Conservation (phyloP, 768 basidiomycete species). For the Boletus barrowsii region DNA sequence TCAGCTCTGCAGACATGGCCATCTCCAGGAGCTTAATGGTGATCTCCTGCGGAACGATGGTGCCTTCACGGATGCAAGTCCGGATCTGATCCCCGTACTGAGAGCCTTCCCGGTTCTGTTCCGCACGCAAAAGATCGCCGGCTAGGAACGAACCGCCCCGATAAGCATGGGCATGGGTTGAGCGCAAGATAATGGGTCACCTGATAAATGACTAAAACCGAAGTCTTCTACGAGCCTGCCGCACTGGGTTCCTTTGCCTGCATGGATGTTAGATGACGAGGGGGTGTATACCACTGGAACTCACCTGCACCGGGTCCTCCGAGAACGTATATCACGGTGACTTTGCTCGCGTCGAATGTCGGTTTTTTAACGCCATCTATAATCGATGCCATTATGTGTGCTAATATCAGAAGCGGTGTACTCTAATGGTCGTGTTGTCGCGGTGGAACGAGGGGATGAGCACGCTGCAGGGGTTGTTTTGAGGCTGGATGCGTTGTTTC, state of each 20-base stretch:
- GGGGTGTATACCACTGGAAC: conserved; percentile 9
- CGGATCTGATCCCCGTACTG: conserved; percentile 81
- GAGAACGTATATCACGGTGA: conserved; percentile 91
- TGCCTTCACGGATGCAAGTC: conserved; percentile 85
- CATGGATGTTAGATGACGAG: conserved; percentile 4
- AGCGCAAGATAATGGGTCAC: conserved; percentile 39
- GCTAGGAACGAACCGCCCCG: conserved; percentile 44
- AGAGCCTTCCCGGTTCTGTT: conserved; percentile 85
- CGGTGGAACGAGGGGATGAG: conserved; percentile 66
- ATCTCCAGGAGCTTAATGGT: conserved; percentile 94
- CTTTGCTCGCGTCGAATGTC: conserved; percentile 63
- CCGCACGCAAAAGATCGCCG: conserved; percentile 95
- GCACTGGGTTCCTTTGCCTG: conserved; percentile 97
- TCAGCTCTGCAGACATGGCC: conserved; percentile 73
- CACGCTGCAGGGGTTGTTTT: conserved; percentile 54
- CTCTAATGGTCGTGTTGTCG: conserved; percentile 35
- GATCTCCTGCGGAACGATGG: conserved; percentile 94
- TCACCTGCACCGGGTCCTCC: conserved; percentile 95
- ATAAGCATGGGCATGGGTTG: conserved; percentile 9
- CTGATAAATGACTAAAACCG: conserved; percentile 90
- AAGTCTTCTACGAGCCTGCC: conserved; percentile 78
- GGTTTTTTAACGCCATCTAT: conserved; percentile 9
- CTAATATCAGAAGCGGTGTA: conserved; percentile 1
- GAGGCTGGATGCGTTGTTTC: conserved; percentile 61
- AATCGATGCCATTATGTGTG: conserved; percentile 14